Percentiles rank a stretch among this genome's conserved stretches.
These are phyloP conservation scores for Chlorencoelia australis DNA, from an alignment of 2,329 filamentous ascomycete genomes.

Conservation along the genomic window DNA sequence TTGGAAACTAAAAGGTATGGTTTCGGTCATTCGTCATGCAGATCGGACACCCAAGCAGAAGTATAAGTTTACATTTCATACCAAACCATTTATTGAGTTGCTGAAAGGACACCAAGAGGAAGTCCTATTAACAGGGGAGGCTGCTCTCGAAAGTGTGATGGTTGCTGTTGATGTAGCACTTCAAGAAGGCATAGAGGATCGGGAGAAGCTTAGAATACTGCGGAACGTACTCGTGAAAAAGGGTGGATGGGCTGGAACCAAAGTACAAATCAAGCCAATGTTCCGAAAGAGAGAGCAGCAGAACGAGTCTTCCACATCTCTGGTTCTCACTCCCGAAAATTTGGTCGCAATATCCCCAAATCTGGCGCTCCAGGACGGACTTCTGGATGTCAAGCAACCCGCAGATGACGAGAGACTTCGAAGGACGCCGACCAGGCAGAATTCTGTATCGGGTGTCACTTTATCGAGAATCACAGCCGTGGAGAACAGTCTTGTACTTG, in stretches of 20 bases:
- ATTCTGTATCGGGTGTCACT: slow-evolving; percentile 82
- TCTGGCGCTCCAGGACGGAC: slow-evolving; percentile 1
- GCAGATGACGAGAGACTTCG: slow-evolving; percentile 22
- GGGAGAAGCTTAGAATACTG: slow-evolving; percentile 73
- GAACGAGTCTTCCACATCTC: slow-evolving; percentile 28
- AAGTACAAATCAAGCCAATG: slow-evolving; percentile 99
- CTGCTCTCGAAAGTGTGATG: slow-evolving; percentile 79
- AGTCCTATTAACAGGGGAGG: slow-evolving; percentile 84
- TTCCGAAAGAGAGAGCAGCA: slow-evolving; percentile 79
- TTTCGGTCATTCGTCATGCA: slow-evolving; percentile 91
- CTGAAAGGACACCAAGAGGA: slow-evolving; percentile 95
- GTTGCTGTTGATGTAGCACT: slow-evolving; percentile 78
- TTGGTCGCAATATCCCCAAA: neutral
- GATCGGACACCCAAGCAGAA: slow-evolving; percentile 98
- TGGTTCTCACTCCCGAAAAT: slow-evolving; percentile 1
- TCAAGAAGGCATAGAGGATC: slow-evolving; percentile 71
- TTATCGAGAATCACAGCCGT: slow-evolving; percentile 89
- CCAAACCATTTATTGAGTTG: slow-evolving; percentile 87
- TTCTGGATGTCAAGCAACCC: slow-evolving; percentile 8
- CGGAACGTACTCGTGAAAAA: slow-evolving; percentile 87
- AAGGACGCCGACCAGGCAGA: slow-evolving; percentile 54
- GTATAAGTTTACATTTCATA: slow-evolving; percentile 98
- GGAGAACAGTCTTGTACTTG: slow-evolving; percentile 84
- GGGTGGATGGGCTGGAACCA: slow-evolving; percentile 87
- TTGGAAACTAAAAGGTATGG: slow-evolving; percentile 97